Evolutionary conservation across 2,329 filamentous ascomycete genomes (phyloP), one percentile per base, ranked within the genome.

Genomic region (Clarireedia monteithiana): DNA sequence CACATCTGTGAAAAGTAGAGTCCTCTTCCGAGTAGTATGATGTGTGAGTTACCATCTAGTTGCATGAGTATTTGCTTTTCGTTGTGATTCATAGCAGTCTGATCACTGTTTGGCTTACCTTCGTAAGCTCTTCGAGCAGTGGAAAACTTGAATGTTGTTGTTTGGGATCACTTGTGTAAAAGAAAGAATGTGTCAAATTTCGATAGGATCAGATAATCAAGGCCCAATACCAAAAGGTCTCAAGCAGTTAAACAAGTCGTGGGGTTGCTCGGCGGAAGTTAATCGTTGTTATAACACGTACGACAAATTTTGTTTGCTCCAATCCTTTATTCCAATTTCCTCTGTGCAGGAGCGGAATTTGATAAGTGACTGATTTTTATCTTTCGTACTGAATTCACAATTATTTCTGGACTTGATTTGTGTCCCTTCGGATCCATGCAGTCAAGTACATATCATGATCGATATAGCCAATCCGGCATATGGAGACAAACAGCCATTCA

Each of bases 21-120:
- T 63, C 63, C n/a, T 67, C 65, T 23, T 66, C 61, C 10, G 60
- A 59, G 38, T 56, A 63, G 50, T 62, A 64, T 42, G 56, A 12
- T 38, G 30, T 48, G 45, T 56, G 59, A 62, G 60, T 61, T 34
- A 64, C 53, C 53, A 55, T 55, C 53, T 55, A 27, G 34, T 15
- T 50, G 5, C 20, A 36, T 55, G 50, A 55, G 53, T 45, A 50
- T 38, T 50, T 23, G 46, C 44, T 50, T 34, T 34, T 26, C 26
- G 47, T 39, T 44, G 39, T 36, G 30, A 27, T 50, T 44, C 7
- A 38, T 39, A 45, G 27, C 6, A 24, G 17, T 50, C 20, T 48
- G 39, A 30, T 15, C 26, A 44, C 20, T 49, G 27, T 39, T 36
- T 50, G 27, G 27, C 53, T 55, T 55, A 55, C 53, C 38, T 55